A percentile compares a stretch with the other conserved stretches of the same genome.
Conservation (phyloP, 805 yeast genomes). For the Kuraishia piskuri region DNA sequence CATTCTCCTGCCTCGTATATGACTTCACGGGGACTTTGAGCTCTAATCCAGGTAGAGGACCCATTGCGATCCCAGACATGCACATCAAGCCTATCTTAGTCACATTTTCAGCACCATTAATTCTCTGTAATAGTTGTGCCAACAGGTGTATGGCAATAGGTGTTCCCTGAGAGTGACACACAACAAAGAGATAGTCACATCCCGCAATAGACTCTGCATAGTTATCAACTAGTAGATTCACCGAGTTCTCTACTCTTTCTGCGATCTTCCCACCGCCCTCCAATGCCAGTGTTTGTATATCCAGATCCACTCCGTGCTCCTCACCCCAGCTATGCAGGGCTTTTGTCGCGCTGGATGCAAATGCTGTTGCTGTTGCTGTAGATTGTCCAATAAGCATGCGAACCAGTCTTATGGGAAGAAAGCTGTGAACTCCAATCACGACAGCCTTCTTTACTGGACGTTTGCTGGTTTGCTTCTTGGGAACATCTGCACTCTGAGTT, state of each 20-base stretch:
- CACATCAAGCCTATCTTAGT: constrained; percentile 67
- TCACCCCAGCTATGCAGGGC: constrained; percentile 61
- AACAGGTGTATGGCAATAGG: constrained; percentile 73
- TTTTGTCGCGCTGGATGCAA: constrained; percentile 73
- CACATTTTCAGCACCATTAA: constrained; percentile 4
- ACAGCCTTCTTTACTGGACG: constrained; percentile 33
- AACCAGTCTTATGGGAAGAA: constrained; percentile 79
- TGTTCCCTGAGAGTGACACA: constrained; percentile 90
- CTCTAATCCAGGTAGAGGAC: constrained; percentile 86
- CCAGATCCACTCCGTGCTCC: constrained; percentile 26
- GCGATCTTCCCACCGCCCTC: constrained; percentile 89
- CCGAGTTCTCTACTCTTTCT: constrained; percentile 70
- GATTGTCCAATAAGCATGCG: constrained; percentile 86
- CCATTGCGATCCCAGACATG: constrained; percentile 89
- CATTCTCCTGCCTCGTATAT: constrained; percentile 79
- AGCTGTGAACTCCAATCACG: constrained; percentile 92
- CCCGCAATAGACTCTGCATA: constrained; percentile 48
- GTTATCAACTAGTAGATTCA: constrained; percentile 49
- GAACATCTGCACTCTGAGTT: not conserved
- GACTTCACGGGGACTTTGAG: constrained; percentile 75
- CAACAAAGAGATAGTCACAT: constrained; percentile 77
- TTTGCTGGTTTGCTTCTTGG: not conserved
- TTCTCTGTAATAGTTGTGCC: constrained; percentile 15
- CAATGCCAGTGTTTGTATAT: constrained; percentile 75
- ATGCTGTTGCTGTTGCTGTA: constrained; percentile 79